These are phyloP conservation scores for Cylindrotheca closterium DNA, from an alignment of 108 stramenopile species.

Conservation along the genomic window DNA sequence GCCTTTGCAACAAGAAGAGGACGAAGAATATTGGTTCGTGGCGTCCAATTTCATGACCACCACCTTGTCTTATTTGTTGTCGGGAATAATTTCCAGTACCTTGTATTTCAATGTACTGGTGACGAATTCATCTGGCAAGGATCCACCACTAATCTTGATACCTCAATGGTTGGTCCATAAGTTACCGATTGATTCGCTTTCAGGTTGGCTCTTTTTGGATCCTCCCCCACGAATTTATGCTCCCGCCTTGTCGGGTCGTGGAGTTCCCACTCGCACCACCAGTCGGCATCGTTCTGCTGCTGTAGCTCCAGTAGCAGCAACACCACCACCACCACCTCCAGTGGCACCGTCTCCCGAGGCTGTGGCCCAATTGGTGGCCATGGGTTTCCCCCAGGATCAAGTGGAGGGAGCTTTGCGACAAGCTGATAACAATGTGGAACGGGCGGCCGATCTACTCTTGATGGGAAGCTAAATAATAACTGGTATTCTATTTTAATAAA, in stretches of 20 bases:
- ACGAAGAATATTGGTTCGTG: no score
- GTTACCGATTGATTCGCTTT: slow-evolving; percentile 22
- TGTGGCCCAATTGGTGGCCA: slow-evolving; percentile 67
- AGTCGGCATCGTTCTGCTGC: background rate
- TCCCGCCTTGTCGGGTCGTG: slow-evolving; percentile 1
- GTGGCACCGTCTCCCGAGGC: slow-evolving; percentile 63
- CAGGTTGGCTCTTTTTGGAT: slow-evolving; percentile 26
- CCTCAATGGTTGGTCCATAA: slow-evolving; percentile 11
- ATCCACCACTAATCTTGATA: background rate
- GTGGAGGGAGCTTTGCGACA: slow-evolving; percentile 68
- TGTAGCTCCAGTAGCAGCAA: background rate
- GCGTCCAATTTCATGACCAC: no score
- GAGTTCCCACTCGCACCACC: background rate
- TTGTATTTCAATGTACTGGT: background rate
- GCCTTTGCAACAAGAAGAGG: no score
- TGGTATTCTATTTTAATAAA: no score
- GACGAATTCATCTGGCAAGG: background rate
- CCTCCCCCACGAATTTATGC: slow-evolving; percentile 15
- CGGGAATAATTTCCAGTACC: background rate
- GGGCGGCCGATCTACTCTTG: slow-evolving; percentile 81
- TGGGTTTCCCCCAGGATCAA: slow-evolving; percentile 82
- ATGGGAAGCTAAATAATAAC: slow-evolving; percentile 22
- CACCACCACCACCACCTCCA: slow-evolving; percentile 20
- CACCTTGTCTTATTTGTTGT: slow-evolving; percentile 1
- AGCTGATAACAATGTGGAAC: slow-evolving; percentile 82